Percentiles rank a stretch among this genome's conserved stretches.
These are phyloP conservation scores for Aspergillus calidoustus DNA, from an alignment of 2,329 filamentous ascomycete species.

Conservation along the genomic window DNA sequence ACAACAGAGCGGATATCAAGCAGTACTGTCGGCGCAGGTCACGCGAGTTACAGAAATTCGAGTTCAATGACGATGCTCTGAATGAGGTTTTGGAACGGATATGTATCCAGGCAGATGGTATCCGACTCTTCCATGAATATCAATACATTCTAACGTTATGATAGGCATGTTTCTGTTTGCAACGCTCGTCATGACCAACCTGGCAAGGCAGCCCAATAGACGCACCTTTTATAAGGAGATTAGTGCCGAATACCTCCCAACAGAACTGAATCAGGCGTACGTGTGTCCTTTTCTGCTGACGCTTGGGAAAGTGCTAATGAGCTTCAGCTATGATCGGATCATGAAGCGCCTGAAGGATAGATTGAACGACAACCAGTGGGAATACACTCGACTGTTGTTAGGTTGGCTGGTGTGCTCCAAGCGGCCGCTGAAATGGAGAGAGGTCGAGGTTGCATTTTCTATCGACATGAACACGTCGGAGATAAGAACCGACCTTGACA, in stretches of 20 bases:
- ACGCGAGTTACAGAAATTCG: constrained; percentile 10
- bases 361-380: background rate
- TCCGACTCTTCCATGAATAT: background rate
- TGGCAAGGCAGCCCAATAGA: constrained; percentile 7
- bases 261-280: constrained; percentile 8
- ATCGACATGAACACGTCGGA: background rate
- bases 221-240: background rate
- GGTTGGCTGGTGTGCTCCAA: constrained; percentile 13
- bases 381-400: constrained; percentile 11
- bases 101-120: constrained; percentile 15
- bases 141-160: background rate
- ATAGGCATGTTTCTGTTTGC: constrained; percentile 19
- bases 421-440: constrained; percentile 15
- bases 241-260: background rate
- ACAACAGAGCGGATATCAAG: constrained; percentile 13
- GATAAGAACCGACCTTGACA: background rate
- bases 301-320: background rate
- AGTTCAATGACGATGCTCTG: background rate
- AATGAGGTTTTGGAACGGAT: constrained; percentile 1
- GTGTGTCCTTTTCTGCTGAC: background rate
- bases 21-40: constrained; percentile 12
- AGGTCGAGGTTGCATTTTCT: constrained; percentile 11
- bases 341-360: constrained; percentile 14
- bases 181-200: constrained; percentile 16
- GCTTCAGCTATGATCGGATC: constrained; percentile 12